Evolutionary conservation across 768 basidiomycete genomes (phyloP), one percentile per base, ranked within the genome.

Genomic region (Mycena amicta): DNA sequence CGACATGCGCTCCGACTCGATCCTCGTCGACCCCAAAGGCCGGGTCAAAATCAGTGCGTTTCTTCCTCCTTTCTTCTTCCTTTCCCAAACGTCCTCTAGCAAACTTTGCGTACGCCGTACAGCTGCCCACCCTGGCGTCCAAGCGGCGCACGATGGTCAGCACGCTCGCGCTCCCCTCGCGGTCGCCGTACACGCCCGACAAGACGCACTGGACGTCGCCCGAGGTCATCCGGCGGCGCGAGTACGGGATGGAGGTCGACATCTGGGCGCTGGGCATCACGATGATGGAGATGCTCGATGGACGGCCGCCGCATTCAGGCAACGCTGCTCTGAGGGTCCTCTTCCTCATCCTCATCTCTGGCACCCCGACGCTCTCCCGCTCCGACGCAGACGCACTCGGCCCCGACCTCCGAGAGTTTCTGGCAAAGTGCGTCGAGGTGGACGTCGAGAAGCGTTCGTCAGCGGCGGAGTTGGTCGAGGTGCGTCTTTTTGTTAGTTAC

Each of bases 21-120:
- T 91, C 29, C 77, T 92, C 3, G 75, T 92, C 61, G 87, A 89
- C 53, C 79, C 85, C 0, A 78, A 81, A 3, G 89, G 90, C 2
- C 80, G 83, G 33, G 88, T 92, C 67, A 92, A 92, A 73, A 89
- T 92, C 69, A 91, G n/a, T n/a, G n/a, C n/a, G n/a, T n/a, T n/a
- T n/a, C n/a, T n/a, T n/a, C n/a, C n/a, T n/a, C n/a, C n/a, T n/a
- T n/a, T n/a, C n/a, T n/a, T n/a, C n/a, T n/a, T n/a, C n/a, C n/a
- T n/a, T n/a, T n/a, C n/a, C n/a, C n/a, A n/a, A n/a, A n/a, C n/a
- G n/a, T n/a, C n/a, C n/a, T n/a, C n/a, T n/a, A n/a, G n/a, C 88
- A 62, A 87, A 87, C 63, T 88, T 89, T 63, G 87, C 86, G 31
- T 89, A 89, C 74, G 86, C 86, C 54, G 88, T 86, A 41, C 87